Evolutionary conservation across 768 basidiomycete species (phyloP), one percentile per base, ranked within the genome.

Genomic region (Termitomyces sp.): DNA sequence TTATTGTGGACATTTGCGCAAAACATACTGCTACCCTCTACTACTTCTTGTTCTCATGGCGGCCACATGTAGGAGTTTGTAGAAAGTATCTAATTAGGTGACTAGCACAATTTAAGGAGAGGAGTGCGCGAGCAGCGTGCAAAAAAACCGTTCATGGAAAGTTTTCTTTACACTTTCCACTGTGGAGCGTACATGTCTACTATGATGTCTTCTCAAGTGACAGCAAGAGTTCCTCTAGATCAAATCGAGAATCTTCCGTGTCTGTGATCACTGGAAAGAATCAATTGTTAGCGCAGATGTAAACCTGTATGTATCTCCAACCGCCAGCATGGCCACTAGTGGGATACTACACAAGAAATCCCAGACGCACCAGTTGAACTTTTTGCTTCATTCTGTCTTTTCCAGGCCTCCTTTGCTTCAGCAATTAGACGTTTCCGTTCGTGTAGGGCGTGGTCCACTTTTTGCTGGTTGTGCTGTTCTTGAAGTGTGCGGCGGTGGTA

Each of bases 171-270:
- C 34, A 50, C 44, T 56, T 47, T 58, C 60, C 35, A 55, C 46
- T 53, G 45, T 54, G 59, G 42, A 55, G 55, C 38, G 41, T 54
- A 65, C 56, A 68, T 57, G 41, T 68, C 76, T 74, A 85, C 78
- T 75, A 74, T 66, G 75, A 80, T 63, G 82, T 83, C 67, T 78
- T 83, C 72, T 90, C 90, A 80, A 84, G 85, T 67, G 84, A 82
- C 43, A 79, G 77, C 68, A 91, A 65, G 57, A 97, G 74, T 72
- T 93, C 93, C 79, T 98, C 96, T 68, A 98, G 78, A 78, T 98
- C 94, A 73, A 98, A 99, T 60, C 82, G 84, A 51, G 96, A 93
- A 72, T 98, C 87, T 64, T 98, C 96, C 41, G 94, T 91, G 78
- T 99, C 85, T 60, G 93, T 88, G 61, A 97, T 77, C 62, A 96